Percentiles rank a stretch among this genome's conserved stretches.
Evolutionary conservation across 768 basidiomycete genomes (phyloP).

Genomic region (Scleroderma citrinum): DNA sequence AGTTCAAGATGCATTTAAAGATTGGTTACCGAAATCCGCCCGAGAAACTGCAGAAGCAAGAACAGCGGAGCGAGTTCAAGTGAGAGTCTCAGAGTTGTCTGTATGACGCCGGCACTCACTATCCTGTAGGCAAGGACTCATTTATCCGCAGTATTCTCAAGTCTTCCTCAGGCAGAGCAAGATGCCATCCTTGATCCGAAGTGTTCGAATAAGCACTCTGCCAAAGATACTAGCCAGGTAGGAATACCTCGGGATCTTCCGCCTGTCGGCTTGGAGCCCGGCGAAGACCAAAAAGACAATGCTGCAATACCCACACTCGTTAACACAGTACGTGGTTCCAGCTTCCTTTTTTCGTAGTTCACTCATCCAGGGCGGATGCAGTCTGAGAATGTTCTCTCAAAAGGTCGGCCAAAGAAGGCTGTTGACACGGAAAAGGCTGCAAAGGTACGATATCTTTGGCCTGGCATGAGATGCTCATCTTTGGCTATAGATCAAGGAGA

Average conservation of each 20-base stretch:
- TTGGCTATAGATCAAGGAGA: constrained; percentile 55
- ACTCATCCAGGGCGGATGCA: constrained; percentile 6
- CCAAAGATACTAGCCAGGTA: constrained; percentile 29
- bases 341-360: neutral
- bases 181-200: constrained; percentile 51
- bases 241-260: constrained; percentile 4
- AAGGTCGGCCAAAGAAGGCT: constrained; percentile 44
- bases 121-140: constrained; percentile 52
- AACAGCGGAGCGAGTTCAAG: constrained; percentile 60
- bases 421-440: constrained; percentile 48
- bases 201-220: constrained; percentile 28
- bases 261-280: neutral
- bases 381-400: constrained; percentile 22
- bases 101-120: neutral
- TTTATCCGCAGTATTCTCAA: constrained; percentile 48
- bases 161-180: constrained; percentile 52
- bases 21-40: constrained; percentile 64
- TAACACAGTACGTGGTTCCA: constrained; percentile 29
- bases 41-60: constrained; percentile 58
- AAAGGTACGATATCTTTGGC: constrained; percentile 16
- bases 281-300: constrained; percentile 21
- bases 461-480: constrained; percentile 5
- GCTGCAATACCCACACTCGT: constrained; percentile 33
- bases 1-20: constrained; percentile 49
- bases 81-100: constrained; percentile 22